These are phyloP conservation scores for Saccharomycopsis fodiens DNA, from an alignment of 805 yeast genomes.

Conservation along the genomic window DNA sequence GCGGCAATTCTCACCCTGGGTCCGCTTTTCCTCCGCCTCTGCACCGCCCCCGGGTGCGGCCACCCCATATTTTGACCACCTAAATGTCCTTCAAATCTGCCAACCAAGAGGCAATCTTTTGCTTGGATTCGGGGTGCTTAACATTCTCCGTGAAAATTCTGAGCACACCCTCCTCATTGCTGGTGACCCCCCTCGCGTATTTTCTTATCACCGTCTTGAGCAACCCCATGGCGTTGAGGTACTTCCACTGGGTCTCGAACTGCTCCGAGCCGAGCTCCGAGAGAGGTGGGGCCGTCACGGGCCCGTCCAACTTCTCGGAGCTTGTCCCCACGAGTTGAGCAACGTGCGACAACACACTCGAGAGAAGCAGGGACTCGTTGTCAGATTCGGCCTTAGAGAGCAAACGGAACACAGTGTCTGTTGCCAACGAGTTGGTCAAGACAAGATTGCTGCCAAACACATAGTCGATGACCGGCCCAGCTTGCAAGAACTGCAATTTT, in stretches of 20 bases:
- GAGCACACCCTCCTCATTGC: conserved; percentile 28
- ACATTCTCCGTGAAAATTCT: conserved; percentile 28
- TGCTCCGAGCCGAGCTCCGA: conserved; percentile 16
- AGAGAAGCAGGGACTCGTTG: not conserved
- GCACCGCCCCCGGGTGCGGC: no score
- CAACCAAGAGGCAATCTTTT: conserved; percentile 28
- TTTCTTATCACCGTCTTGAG: conserved; percentile 35
- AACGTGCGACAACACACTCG: not conserved
- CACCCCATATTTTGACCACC: no score
- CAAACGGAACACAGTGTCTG: conserved; percentile 4
- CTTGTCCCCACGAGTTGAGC: not conserved
- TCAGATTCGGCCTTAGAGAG: not conserved
- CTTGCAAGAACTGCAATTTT: conserved; percentile 36
- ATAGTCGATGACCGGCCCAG: conserved; percentile 35
- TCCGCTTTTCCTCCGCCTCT: no score
- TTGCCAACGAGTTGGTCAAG: conserved; percentile 13
- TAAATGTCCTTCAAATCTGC: conserved; percentile 25
- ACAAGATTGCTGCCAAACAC: conserved; percentile 27
- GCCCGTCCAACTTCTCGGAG: not conserved
- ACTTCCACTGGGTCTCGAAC: conserved; percentile 34
- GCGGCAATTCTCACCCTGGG: no score
- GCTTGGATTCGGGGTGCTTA: conserved; percentile 28
- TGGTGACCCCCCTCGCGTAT: conserved; percentile 37
- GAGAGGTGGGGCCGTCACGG: not conserved
- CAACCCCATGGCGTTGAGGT: conserved; percentile 31